Base-by-base conservation (phyloP, 129 eudicot genomes). In the Heracleum sosnowskyi region DNA sequence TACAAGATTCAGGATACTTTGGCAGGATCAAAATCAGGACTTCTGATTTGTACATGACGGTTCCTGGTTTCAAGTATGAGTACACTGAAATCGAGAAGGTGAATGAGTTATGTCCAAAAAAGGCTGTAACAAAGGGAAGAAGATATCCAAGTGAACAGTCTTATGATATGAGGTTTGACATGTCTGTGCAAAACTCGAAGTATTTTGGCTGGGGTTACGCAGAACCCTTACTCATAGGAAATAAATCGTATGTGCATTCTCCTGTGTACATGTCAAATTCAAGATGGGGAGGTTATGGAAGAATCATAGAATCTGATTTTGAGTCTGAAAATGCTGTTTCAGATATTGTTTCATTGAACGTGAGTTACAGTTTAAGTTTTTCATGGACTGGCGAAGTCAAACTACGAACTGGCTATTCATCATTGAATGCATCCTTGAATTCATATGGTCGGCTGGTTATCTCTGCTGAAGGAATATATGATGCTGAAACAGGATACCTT, bases 401-500 rank as follows among this genome's bases (percentile, higher is more conserved):
- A 33, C 55, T 79, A 42, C 75, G 55, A 73, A 20, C 41, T 33
- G 40, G 74, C 69, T 36, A 70, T 84, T 81, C 86, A 0, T 73
- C 84, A 6, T 44, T 80, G 26, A 82, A 79, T 63, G 74, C 41
- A 51, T 82, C 86, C 17, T 74, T 53, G 29, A 20, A 69, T 20
- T 44, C 72, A 13, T 15, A 76, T 22, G 83, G 75, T 45, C 28
- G 13, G 31, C 53, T 84, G 39, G 81, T n/a, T 24, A 84, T 93
- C 76, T 80, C 87, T 35, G 89, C 97, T 26, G 97, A 93, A 84
- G 98, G 98, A 78, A 37, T 88, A 16, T 93, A 91, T 69, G 86
- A 91, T 74, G 81, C 60, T n/a, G 79, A 79, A 83, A 82, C 90
- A 12, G 95, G 95, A 28, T 76, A 71, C 29, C 83, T 91, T 41